Evolutionary conservation across 2,329 filamentous ascomycete species (phyloP).

Genomic region (Coniochaeta pulveracea): DNA sequence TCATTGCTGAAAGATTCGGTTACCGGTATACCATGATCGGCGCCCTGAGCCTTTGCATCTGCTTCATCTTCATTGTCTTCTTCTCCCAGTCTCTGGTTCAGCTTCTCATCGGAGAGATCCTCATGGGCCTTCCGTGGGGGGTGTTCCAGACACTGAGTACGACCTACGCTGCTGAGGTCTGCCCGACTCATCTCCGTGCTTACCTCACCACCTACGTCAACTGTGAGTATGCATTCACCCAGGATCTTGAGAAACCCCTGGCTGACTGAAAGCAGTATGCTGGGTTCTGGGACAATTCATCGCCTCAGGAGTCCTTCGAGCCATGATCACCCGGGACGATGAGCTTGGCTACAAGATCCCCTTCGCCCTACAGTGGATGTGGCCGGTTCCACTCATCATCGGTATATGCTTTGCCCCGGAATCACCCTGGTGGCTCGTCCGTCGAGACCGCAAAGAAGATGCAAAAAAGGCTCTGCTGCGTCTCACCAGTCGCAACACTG

Average conservation of each 20-base stretch:
- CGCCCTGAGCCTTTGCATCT: neutral
- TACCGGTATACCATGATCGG: constrained; percentile 22
- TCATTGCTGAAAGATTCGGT: constrained; percentile 21
- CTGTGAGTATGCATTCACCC: constrained; percentile 19
- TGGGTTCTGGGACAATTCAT: constrained; percentile 27
- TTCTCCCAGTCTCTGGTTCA: constrained; percentile 17
- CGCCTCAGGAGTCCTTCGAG: constrained; percentile 24
- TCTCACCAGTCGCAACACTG: constrained; percentile 21
- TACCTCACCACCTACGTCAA: constrained; percentile 25
- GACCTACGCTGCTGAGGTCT: constrained; percentile 22
- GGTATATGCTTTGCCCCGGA: constrained; percentile 27
- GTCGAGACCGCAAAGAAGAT: constrained; percentile 21
- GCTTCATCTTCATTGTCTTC: constrained; percentile 14
- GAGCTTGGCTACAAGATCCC: constrained; percentile 25
- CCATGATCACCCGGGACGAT: constrained; percentile 19
- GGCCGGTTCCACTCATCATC: constrained; percentile 25
- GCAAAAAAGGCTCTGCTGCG: constrained; percentile 25
- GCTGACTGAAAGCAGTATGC: neutral
- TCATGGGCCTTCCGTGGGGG: constrained; percentile 20
- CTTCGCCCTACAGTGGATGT: constrained; percentile 28
- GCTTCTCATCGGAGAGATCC: constrained; percentile 19
- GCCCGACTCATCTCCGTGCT: constrained; percentile 17
- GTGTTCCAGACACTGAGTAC: constrained; percentile 13
- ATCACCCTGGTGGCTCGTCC: constrained; percentile 31
- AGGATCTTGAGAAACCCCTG: neutral